phyloP scores from a whole-genome alignment of 768 basidiomycete species.

The Clathrus columnatus region DNA sequence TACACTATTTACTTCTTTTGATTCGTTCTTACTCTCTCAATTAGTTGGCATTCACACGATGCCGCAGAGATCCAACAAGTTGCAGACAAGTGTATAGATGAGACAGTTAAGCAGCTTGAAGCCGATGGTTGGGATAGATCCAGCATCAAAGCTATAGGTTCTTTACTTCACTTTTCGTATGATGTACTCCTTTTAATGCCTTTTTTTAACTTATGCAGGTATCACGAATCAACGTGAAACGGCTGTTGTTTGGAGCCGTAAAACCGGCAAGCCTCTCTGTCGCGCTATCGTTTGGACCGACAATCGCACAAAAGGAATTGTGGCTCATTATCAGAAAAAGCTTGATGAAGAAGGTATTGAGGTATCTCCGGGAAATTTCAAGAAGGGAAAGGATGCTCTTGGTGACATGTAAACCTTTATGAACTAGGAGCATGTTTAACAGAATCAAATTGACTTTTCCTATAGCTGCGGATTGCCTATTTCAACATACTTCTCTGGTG shows the following conservation, averaged over 20 bases:
- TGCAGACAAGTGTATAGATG: slow-evolving; percentile 66
- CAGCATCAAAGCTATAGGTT: slow-evolving; percentile 89
- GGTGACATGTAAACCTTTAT: slow-evolving; percentile 49
- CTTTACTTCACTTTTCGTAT: slow-evolving; percentile 18
- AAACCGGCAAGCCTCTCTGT: slow-evolving; percentile 83
- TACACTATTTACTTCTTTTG: neutral
- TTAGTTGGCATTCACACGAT: slow-evolving; percentile 94
- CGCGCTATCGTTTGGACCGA: slow-evolving; percentile 95
- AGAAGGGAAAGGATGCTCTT: slow-evolving; percentile 62
- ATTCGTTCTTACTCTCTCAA: slow-evolving; percentile 6
- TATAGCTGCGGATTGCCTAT: slow-evolving; percentile 77
- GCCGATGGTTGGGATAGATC: slow-evolving; percentile 65
- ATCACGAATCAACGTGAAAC: slow-evolving; percentile 99
- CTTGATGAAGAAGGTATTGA: slow-evolving; percentile 70
- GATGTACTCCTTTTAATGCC: slow-evolving; percentile 11
- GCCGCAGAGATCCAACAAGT: slow-evolving; percentile 70
- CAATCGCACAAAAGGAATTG: slow-evolving; percentile 78
- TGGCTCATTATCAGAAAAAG: slow-evolving; percentile 70
- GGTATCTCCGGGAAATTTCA: slow-evolving; percentile 52
- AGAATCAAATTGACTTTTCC: neutral
- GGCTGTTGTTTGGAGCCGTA: slow-evolving; percentile 84
- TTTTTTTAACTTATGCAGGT: slow-evolving; percentile 32
- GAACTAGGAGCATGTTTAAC: no score
- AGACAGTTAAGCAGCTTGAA: slow-evolving; percentile 63
- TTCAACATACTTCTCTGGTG: slow-evolving; percentile 96